Evolutionary conservation across 2,329 filamentous ascomycete genomes (phyloP).

Genomic region (Acrodontium crateriforme): DNA sequence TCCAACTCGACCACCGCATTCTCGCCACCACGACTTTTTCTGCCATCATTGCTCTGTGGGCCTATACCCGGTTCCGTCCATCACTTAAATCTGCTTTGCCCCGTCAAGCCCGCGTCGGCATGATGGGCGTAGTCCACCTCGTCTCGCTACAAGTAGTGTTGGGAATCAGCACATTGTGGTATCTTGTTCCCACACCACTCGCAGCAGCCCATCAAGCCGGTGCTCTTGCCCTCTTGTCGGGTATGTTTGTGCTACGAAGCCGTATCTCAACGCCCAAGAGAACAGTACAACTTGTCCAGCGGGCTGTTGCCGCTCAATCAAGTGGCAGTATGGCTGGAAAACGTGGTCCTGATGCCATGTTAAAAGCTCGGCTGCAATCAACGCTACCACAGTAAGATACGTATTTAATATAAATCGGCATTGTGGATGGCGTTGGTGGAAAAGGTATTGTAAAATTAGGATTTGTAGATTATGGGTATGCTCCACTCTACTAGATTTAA

Average conservation of each 20-base stretch:
- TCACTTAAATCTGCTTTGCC: slow-evolving; percentile 47
- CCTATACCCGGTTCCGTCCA: slow-evolving; percentile 59
- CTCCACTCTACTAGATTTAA: too few species aligned
- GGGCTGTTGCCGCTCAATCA: slow-evolving; percentile 9
- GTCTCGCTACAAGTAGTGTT: slow-evolving; percentile 69
- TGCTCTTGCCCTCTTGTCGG: slow-evolving; percentile 69
- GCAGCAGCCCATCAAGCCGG: slow-evolving; percentile 91
- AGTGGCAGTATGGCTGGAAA: slow-evolving; percentile 1
- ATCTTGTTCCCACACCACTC: slow-evolving; percentile 78
- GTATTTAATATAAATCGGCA: too few species aligned
- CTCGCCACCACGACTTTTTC: slow-evolving; percentile 81
- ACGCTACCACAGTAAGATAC: too few species aligned
- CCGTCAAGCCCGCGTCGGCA: slow-evolving; percentile 52
- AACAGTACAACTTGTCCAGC: slow-evolving; percentile 15
- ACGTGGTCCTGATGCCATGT: slow-evolving; percentile 8
- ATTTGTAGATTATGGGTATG: too few species aligned
- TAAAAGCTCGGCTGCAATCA: slow-evolving; percentile 4
- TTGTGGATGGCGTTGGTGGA: too few species aligned
- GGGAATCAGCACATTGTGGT: slow-evolving; percentile 82
- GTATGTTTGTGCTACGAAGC: slow-evolving; percentile 65
- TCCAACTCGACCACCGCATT: slow-evolving; percentile 90
- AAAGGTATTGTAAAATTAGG: too few species aligned
- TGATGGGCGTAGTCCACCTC: slow-evolving; percentile 70
- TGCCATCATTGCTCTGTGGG: slow-evolving; percentile 62
- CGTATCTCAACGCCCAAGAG: slow-evolving; percentile 57